phyloP scores from a whole-genome alignment of 2,329 filamentous ascomycete species.

The Neocucurbitaria cava region DNA sequence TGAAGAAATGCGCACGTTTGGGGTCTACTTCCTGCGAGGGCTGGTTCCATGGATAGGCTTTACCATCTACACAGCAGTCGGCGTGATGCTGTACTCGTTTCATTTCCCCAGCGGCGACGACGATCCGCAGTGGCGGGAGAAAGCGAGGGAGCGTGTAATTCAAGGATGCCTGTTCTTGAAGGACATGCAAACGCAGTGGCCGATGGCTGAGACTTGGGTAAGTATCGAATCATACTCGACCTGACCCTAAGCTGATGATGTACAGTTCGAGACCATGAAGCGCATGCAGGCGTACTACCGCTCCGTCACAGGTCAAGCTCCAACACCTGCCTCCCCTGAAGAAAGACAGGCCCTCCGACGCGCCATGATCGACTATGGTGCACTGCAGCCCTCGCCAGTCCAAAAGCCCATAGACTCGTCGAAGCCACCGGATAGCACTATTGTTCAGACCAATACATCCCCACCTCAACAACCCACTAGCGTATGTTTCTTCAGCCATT shows the following conservation, averaged over 20 bases:
- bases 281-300: constrained; percentile 52
- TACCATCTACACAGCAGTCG: constrained; percentile 51
- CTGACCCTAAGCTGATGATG: constrained; percentile 2
- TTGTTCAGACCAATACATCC: constrained; percentile 15
- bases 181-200: constrained; percentile 52
- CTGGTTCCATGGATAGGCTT: constrained; percentile 53
- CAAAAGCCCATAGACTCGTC: constrained; percentile 40
- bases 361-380: constrained; percentile 52
- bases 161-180: constrained; percentile 48
- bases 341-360: constrained; percentile 47
- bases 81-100: constrained; percentile 50
- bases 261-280: constrained; percentile 51
- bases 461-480: constrained; percentile 8
- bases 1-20: constrained; percentile 51
- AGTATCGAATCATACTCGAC: not conserved
- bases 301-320: constrained; percentile 43
- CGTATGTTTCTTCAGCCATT: not conserved
- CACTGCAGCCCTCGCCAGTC: constrained; percentile 48
- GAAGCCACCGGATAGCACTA: constrained; percentile 16
- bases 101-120: constrained; percentile 48
- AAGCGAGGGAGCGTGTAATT: constrained; percentile 43
- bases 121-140: constrained; percentile 41
- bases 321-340: constrained; percentile 44
- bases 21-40: constrained; percentile 49
- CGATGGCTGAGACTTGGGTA: constrained; percentile 51